Conservation (phyloP, 495 filamentous ascomycete genomes). For the Penicillium bovifimosum region DNA sequence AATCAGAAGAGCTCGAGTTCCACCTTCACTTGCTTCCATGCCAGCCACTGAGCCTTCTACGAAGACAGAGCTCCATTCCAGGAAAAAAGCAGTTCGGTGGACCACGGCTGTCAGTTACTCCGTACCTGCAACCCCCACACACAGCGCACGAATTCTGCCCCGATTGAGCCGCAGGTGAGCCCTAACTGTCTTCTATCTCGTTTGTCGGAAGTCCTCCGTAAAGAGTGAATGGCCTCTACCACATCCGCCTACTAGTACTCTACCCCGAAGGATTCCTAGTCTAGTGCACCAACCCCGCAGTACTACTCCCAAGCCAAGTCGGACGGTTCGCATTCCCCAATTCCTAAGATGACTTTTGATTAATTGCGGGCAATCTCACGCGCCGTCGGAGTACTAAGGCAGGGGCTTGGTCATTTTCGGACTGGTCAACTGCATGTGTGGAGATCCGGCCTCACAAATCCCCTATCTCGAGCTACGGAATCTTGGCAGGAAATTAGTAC, state of each 20-base stretch:
- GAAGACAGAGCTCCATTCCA: neutral
- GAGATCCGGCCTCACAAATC: constrained; percentile 2
- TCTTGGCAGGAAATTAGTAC: neutral
- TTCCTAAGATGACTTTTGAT: constrained; percentile 11
- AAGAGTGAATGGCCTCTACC: no score
- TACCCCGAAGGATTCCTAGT: no score
- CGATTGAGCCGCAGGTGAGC: neutral
- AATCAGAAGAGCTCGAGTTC: constrained; percentile 1
- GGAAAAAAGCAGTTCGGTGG: constrained; percentile 3
- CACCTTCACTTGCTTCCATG: neutral
- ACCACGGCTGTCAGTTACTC: neutral
- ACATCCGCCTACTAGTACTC: no score
- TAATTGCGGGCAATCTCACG: neutral
- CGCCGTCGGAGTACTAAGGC: constrained; percentile 17
- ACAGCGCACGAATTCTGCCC: neutral
- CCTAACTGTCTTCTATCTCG: no score
- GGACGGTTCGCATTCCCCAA: constrained; percentile 11
- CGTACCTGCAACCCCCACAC: neutral
- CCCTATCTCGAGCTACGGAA: neutral
- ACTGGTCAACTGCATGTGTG: neutral
- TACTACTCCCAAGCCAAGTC: neutral
- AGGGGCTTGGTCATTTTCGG: constrained; percentile 12
- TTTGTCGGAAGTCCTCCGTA: no score
- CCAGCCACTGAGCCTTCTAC: neutral
- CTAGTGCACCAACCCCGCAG: neutral